Conservation (phyloP, 768 basidiomycete genomes). For the Chalciporus sphaerocephalus region DNA sequence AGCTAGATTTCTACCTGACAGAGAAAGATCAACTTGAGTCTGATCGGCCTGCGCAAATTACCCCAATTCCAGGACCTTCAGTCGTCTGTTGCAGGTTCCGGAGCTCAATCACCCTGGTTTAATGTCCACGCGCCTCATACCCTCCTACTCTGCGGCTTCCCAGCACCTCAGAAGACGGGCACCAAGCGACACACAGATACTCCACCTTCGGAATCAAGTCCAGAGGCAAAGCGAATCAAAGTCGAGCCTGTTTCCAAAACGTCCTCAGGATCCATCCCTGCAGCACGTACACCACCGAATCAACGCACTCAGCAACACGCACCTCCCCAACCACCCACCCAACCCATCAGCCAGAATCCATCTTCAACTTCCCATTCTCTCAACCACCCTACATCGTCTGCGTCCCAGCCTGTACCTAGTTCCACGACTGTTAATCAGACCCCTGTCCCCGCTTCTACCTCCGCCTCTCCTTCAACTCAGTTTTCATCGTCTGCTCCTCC, state of each 20-base stretch:
- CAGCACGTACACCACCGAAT: slow-evolving; percentile 20
- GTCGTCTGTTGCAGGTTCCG: slow-evolving; percentile 36
- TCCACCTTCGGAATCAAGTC: slow-evolving; percentile 30
- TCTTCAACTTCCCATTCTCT: slow-evolving; percentile 1
- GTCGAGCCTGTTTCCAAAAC: slow-evolving; percentile 20
- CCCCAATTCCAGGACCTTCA: slow-evolving; percentile 51
- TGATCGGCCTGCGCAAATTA: slow-evolving; percentile 45
- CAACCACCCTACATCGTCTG: background rate
- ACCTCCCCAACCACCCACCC: slow-evolving; percentile 14
- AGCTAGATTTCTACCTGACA: slow-evolving; percentile 21
- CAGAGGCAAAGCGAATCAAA: slow-evolving; percentile 45
- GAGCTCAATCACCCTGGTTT: slow-evolving; percentile 53
- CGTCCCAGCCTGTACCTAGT: slow-evolving; percentile 7
- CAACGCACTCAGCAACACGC: slow-evolving; percentile 22
- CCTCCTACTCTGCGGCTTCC: slow-evolving; percentile 47
- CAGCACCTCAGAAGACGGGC: slow-evolving; percentile 31
- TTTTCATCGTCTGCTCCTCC: slow-evolving; percentile 9
- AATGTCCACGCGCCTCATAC: slow-evolving; percentile 41
- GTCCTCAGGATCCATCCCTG: slow-evolving; percentile 18
- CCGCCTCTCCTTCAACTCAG: slow-evolving; percentile 8
- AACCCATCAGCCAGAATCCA: slow-evolving; percentile 1
- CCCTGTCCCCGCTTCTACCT: slow-evolving; percentile 6
- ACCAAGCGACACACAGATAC: slow-evolving; percentile 45
- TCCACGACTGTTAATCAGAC: background rate
- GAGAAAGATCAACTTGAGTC: slow-evolving; percentile 57